These are phyloP conservation scores for Colletotrichum cordylinicola DNA, from an alignment of 2,329 filamentous ascomycete species.

Conservation along the genomic window DNA sequence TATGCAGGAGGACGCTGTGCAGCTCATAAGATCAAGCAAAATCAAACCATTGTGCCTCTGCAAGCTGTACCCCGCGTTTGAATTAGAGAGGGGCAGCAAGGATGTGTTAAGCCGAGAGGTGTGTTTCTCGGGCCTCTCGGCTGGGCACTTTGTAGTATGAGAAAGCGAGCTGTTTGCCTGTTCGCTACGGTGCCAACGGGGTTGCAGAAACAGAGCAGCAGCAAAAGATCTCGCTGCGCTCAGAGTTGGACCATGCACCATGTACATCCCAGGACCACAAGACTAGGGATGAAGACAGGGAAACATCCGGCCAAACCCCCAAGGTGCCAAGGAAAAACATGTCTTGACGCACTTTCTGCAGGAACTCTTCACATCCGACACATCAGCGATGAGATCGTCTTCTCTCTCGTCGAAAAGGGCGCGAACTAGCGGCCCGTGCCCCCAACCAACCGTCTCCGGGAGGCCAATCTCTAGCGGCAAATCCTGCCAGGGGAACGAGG, in stretches of 20 bases:
- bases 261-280: background rate
- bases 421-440: conserved; percentile 5
- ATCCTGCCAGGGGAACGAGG: background rate
- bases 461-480: background rate
- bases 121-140: background rate
- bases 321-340: background rate
- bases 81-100: background rate
- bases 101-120: background rate
- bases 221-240: background rate
- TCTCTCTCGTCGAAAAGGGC: background rate
- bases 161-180: background rate
- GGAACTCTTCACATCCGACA: background rate
- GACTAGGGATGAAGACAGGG: background rate
- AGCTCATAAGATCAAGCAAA: background rate
- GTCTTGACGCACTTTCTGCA: background rate
- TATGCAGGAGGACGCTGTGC: background rate
- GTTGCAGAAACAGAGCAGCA: background rate
- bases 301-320: background rate
- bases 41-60: background rate
- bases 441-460: background rate
- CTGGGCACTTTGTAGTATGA: background rate
- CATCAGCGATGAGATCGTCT: background rate
- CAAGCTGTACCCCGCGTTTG: conserved; percentile 17
- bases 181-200: background rate
- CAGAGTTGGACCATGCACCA: background rate